Conservation (phyloP, 805 yeast species). For the Hanseniaspora thailandica region DNA sequence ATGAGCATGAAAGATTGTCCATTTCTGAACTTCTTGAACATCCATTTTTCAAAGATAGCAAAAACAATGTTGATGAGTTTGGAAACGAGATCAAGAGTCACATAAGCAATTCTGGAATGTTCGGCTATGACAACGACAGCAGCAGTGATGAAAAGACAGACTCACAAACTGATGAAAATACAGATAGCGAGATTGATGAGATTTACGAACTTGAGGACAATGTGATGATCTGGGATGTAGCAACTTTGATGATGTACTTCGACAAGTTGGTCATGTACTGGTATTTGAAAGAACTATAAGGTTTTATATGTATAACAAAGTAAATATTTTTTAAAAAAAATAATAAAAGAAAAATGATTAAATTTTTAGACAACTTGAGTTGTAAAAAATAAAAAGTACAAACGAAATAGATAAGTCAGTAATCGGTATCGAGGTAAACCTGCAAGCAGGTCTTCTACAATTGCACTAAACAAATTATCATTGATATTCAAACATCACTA, state of each 20-base stretch:
- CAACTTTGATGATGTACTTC: slow-evolving; percentile 3
- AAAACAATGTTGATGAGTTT: slow-evolving; percentile 30
- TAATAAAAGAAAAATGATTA: background rate
- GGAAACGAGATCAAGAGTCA: background rate
- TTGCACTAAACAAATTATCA: slow-evolving; percentile 16
- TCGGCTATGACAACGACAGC: slow-evolving; percentile 6
- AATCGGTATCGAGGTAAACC: slow-evolving; percentile 16
- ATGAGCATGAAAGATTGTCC: slow-evolving; percentile 59
- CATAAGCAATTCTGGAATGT: slow-evolving; percentile 8
- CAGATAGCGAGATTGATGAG: slow-evolving; percentile 3
- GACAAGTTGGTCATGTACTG: slow-evolving; percentile 5
- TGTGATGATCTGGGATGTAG: slow-evolving; percentile 14
- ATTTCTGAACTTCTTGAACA: slow-evolving; percentile 69
- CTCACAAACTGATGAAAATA: background rate
- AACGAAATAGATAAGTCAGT: slow-evolving; percentile 14
- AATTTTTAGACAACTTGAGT: too few species aligned
- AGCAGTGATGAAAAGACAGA: background rate
- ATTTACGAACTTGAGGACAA: slow-evolving; percentile 6
- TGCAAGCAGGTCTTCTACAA: slow-evolving; percentile 12
- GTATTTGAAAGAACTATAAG: background rate
- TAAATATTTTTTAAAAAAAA: background rate
- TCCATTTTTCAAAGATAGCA: slow-evolving; percentile 64
- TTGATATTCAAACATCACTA: slow-evolving; percentile 13
- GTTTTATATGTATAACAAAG: background rate
- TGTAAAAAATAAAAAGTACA: background rate